Evolutionary conservation across 768 basidiomycete species (phyloP).

Genomic region (Leccinum truebloodii): DNA sequence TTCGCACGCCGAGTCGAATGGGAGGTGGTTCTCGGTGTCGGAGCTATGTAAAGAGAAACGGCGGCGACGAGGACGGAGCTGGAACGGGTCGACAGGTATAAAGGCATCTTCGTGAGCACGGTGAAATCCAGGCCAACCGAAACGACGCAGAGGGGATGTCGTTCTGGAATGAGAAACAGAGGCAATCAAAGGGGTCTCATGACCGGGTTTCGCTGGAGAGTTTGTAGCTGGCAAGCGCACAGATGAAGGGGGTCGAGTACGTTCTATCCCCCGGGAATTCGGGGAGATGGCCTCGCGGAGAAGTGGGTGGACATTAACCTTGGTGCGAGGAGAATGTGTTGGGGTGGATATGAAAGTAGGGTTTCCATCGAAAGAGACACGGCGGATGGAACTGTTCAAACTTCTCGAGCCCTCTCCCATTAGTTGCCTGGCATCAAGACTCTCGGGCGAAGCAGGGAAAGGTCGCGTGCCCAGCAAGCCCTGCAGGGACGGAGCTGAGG

Average conservation of each 20-base stretch:
- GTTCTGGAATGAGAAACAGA: conserved; percentile 43
- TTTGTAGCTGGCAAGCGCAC: conserved; percentile 4
- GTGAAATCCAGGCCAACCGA: conserved; percentile 55
- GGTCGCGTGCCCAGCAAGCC: conserved; percentile 25
- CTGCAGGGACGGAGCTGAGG: conserved; percentile 44
- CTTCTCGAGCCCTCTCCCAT: conserved; percentile 41
- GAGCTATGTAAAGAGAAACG: conserved; percentile 24
- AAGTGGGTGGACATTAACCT: conserved; percentile 34
- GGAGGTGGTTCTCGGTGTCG: conserved; percentile 19
- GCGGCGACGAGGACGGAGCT: conserved; percentile 26
- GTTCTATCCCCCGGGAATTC: conserved; percentile 11
- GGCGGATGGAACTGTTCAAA: conserved; percentile 48
- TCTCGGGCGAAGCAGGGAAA: conserved; percentile 16
- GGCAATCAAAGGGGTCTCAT: conserved; percentile 27
- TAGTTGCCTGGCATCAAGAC: conserved; percentile 20
- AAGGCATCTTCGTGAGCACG: conserved; percentile 56
- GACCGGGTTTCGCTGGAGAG: conserved; percentile 23
- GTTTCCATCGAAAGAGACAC: conserved; percentile 54
- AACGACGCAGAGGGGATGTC: conserved; percentile 59
- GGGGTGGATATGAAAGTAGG: conserved; percentile 36
- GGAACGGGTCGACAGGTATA: conserved; percentile 57
- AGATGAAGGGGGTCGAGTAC: conserved; percentile 10
- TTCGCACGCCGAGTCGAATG: conserved; percentile 25
- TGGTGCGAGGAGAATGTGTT: conserved; percentile 31
- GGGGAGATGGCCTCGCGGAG: conserved; percentile 19